A percentile compares a stretch with the other conserved stretches of the same genome.
These are phyloP conservation scores for Pouteria glomerata DNA, from an alignment of 148 eudicot genomes.

Conservation along the genomic window DNA sequence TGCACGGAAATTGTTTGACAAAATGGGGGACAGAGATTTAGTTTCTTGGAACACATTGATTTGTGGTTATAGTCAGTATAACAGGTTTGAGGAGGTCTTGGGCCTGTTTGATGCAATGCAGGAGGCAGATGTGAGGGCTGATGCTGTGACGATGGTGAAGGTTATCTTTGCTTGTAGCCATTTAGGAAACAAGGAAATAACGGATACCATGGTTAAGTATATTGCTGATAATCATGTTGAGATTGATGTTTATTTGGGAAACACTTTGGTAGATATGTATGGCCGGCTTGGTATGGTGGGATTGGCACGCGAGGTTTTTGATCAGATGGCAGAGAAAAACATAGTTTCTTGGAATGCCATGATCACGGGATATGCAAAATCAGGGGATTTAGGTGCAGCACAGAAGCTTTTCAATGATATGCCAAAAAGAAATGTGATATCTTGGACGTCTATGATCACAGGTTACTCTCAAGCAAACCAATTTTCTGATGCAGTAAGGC, in stretches of 20 bases:
- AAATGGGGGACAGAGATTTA: constrained; percentile 54
- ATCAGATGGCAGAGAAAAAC: constrained; percentile 50
- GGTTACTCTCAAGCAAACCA: constrained; percentile 47
- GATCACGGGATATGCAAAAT: constrained; percentile 50
- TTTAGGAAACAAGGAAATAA: constrained; percentile 42
- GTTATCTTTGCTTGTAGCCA: constrained; percentile 55
- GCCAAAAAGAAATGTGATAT: constrained; percentile 65
- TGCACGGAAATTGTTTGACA: constrained; percentile 56
- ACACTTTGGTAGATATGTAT: constrained; percentile 64
- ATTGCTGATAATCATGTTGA: constrained; percentile 37
- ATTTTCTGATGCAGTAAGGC: constrained; percentile 43
- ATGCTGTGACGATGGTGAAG: constrained; percentile 66
- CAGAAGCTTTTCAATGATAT: constrained; percentile 52
- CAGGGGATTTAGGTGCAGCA: constrained; percentile 45
- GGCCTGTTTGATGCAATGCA: constrained; percentile 43
- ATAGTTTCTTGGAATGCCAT: constrained; percentile 71
- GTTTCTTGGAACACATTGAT: constrained; percentile 81
- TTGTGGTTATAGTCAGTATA: constrained; percentile 59
- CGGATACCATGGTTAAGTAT: constrained; percentile 42
- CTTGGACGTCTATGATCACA: constrained; percentile 73
- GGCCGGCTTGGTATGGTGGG: constrained; percentile 44
- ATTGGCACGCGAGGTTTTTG: constrained; percentile 47
- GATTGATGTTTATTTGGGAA: constrained; percentile 68
- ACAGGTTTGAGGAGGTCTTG: constrained; percentile 42
- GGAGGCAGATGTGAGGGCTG: constrained; percentile 38